A percentile compares a stretch with the other conserved stretches of the same genome.
Conservation (phyloP, 192 early-diverging fungal species). For the Ambispora gerdemannii region DNA sequence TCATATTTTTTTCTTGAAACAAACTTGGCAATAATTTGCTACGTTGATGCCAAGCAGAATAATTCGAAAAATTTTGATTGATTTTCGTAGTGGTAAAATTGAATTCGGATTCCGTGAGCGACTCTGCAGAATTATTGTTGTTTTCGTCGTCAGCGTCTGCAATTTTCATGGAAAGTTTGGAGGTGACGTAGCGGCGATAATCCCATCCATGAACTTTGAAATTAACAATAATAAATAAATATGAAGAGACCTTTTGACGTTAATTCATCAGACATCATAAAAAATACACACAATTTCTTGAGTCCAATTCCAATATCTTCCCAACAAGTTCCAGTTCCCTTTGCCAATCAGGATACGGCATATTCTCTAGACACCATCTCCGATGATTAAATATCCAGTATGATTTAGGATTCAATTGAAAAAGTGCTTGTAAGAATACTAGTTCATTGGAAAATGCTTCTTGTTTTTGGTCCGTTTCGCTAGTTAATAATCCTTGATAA, state of each 20-base stretch:
- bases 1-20: conserved; percentile 40
- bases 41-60: conserved; percentile 98
- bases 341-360: conserved; percentile 76
- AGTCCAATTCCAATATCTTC: conserved; percentile 81
- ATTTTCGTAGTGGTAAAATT: conserved; percentile 90
- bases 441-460: conserved; percentile 64
- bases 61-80: conserved; percentile 90
- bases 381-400: conserved; percentile 99
- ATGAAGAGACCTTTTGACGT: not conserved
- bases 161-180: conserved; percentile 38
- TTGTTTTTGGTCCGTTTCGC: conserved; percentile 34
- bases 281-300: conserved; percentile 77
- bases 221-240: not conserved
- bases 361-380: conserved; percentile 77
- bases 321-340: conserved; percentile 72
- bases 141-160: conserved; percentile 34
- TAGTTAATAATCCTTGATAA: too few species aligned
- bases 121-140: too few species aligned
- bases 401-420: conserved; percentile 84
- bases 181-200: conserved; percentile 87
- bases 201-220: conserved; percentile 90
- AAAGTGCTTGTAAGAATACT: conserved; percentile 65
- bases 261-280: too few species aligned
- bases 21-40: conserved; percentile 71
- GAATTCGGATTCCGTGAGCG: conserved; percentile 63